Base-by-base conservation (phyloP, 2,329 filamentous ascomycete species). In the Nemania bipapillata region DNA sequence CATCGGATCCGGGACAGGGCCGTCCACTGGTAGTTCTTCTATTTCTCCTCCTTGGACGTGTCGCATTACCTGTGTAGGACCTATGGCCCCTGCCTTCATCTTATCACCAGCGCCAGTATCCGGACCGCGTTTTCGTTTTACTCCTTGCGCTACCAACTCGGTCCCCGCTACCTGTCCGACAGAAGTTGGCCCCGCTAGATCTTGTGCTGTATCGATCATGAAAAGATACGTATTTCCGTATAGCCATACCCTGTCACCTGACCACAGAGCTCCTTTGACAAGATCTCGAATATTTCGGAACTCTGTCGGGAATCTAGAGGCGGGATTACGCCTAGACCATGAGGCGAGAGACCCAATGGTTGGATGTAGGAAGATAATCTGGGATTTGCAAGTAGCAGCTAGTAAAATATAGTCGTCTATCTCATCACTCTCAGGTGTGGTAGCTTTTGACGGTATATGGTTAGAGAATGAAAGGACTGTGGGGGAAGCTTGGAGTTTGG, bases 181-280 rank as follows among this genome's bases (percentile, higher is more conserved):
- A 42, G 77, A 74, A n/a, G 77, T 76, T 28, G 74, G 77, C 9
- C 80, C 77, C 0, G 81, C 78, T 56, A 96, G 86, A 78, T 97
- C 91, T 75, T 87, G 86, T 22, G 87, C 87, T 32, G 97, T 83
- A 78, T 98, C 94, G 68, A 99, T 88, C 94, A 98, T 98, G 82
- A 92, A 94, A 26, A 99, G 80, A 86, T 94, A 98, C 0, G 88
- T 90, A 47, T 89, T 87, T 6, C 95, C 94, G 76, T 97, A 97
- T 22, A 98, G 82, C 93, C 95, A 98, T 7, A 95, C 81, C 15
- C 95, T 87, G 30, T 84, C 83, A 0, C 91, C 84, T 77, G 96
- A 92, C 94, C 95, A 98, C 45, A 97, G 80, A 28, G 90, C 89
- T 3, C 94, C 94, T 83, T 95, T 95, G 62, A 91, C 91, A 49